phyloP scores from a whole-genome alignment of 1,284 basidiomycete genomes.

The Grifola frondosa region DNA sequence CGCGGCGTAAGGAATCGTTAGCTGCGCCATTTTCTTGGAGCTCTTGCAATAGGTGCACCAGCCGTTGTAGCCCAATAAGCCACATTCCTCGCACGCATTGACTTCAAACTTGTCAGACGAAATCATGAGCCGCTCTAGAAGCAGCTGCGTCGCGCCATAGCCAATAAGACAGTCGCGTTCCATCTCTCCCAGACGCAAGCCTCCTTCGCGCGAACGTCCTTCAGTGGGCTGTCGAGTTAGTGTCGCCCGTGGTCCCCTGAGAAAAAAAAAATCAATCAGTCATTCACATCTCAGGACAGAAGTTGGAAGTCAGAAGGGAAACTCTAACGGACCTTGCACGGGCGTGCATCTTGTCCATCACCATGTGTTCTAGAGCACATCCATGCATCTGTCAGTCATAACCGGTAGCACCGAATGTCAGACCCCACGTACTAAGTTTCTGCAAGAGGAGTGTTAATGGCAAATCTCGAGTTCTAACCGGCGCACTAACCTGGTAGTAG shows the following conservation, averaged over 20 bases:
- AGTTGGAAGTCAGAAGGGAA: neutral
- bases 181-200: conserved; percentile 98
- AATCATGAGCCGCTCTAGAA: conserved; percentile 97
- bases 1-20: conserved; percentile 98
- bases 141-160: conserved; percentile 93
- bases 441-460: conserved; percentile 30
- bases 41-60: conserved; percentile 98
- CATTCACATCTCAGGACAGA: too few relatives aligned
- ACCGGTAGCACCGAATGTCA: conserved; percentile 1
- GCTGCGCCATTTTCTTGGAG: conserved; percentile 91
- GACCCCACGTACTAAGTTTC: conserved; percentile 73
- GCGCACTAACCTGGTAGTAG: conserved; percentile 82
- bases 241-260: conserved; percentile 91
- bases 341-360: conserved; percentile 99
- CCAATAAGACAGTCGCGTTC: conserved; percentile 96
- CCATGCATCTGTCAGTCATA: conserved; percentile 16
- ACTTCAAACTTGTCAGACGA: conserved; percentile 98
- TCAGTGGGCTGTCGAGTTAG: conserved; percentile 98
- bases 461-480: neutral
- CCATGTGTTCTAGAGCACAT: conserved; percentile 79
- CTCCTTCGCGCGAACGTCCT: conserved; percentile 96
- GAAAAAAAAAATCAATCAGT: neutral
- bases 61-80: conserved; percentile 94
- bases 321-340: conserved; percentile 73
- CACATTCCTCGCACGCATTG: conserved; percentile 93